Conservation (phyloP, 192 early-diverging fungal genomes). For the Entomortierella parvispora region DNA sequence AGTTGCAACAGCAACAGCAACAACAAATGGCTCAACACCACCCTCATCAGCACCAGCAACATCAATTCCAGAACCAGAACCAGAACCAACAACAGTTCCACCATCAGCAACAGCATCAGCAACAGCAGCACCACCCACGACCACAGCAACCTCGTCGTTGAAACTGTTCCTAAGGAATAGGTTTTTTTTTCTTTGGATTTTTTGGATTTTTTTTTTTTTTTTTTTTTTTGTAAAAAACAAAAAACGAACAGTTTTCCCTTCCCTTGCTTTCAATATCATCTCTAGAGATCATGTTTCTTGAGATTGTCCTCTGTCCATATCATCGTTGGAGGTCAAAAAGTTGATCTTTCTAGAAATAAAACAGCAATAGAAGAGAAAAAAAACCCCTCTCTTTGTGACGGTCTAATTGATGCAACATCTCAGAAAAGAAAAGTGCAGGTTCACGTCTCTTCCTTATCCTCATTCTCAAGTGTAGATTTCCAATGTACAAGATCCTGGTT, state of each 20-base stretch:
- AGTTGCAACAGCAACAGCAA: slow-evolving; percentile 48
- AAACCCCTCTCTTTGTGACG: no score
- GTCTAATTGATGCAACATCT: no score
- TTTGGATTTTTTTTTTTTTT: slow-evolving; percentile 19
- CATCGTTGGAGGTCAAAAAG: no score
- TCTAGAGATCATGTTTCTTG: background rate
- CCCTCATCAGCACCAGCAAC: slow-evolving; percentile 19
- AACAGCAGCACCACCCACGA: slow-evolving; percentile 12
- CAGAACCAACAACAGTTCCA: slow-evolving; percentile 12
- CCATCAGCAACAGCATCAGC: slow-evolving; percentile 1
- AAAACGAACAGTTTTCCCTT: no score
- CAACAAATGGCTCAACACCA: slow-evolving; percentile 3
- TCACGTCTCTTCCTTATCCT: no score
- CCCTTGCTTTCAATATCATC: background rate
- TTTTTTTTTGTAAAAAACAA: slow-evolving; percentile 1
- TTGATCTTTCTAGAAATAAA: no score
- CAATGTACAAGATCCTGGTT: no score
- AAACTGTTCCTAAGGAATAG: slow-evolving; percentile 3
- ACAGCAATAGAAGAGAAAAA: no score
- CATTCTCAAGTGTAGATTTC: no score
- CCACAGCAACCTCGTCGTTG: slow-evolving; percentile 17
- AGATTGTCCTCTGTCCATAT: background rate
- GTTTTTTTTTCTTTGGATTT: slow-evolving; percentile 16
- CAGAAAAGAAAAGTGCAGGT: no score
- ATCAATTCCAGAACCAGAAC: slow-evolving; percentile 13